Evolutionary conservation across 495 filamentous ascomycete genomes (phyloP), one percentile per base, ranked within the genome.

Genomic region (Hypoxylon subgilvum): DNA sequence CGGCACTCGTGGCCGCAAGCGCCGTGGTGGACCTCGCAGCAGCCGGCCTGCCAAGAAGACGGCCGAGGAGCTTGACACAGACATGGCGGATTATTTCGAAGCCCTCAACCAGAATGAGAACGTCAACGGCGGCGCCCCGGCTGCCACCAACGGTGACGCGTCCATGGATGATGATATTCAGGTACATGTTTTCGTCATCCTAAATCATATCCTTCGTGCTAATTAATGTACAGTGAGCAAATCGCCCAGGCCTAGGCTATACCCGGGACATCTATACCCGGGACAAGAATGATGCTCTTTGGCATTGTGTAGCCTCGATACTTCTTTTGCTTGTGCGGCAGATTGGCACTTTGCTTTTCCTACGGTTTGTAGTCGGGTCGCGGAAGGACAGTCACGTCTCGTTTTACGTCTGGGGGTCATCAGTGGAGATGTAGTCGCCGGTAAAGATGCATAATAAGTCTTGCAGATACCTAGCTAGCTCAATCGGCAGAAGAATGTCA

Each of bases 1-100:
- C 35, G 78, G 76, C 49, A 77, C 77, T 62, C 77, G 79, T 30
- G 81, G 79, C 38, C 76, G 76, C 40, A 76, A 76, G 72, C 80
- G 82, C 61, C 72, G 76, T 53, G 73, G 79, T 35, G 65, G 67
- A 23, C 76, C 72, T 30, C 82, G 83, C 49, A 83, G 75, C 61
- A 71, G 78, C 55, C 89, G 89, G 44, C 84, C 84, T 4, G 72
- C 80, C n/a, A 96, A 95, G 85, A 96, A 96, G 85, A 92, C 90
- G 8, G 83, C 85, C 2, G 92, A 96, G 69, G 91, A 97, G 76
- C 80, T 97, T 8, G 92, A 97, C 70, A 89, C 88, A 6, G 92
- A 97, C 65, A 96, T 97, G 92, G 82, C 82, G 5, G 92, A 97
- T 64, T 96, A 96, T 75, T 96, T 93, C 63, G 83, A 77, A 3